phyloP scores from a whole-genome alignment of 2,329 filamentous ascomycete species.

The Zasmidium cellare region DNA sequence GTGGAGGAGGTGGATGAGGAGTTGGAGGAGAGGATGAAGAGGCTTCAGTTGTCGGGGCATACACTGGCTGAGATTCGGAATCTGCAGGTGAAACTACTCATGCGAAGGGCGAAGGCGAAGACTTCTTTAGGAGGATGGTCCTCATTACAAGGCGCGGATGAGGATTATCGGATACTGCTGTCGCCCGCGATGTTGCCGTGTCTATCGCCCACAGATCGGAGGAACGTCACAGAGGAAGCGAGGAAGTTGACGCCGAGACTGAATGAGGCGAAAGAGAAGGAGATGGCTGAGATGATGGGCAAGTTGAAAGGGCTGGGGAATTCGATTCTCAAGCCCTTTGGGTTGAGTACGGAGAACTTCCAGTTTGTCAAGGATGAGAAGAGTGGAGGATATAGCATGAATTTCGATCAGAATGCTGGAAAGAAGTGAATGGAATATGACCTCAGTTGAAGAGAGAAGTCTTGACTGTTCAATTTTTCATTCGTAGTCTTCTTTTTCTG shows the following conservation, averaged over 20 bases:
- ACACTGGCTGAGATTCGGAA: conserved; percentile 66
- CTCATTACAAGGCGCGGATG: conserved; percentile 72
- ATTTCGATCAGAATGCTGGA: conserved; percentile 61
- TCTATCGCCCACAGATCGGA: conserved; percentile 65
- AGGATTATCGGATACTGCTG: conserved; percentile 72
- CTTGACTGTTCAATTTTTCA: background rate
- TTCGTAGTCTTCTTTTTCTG: background rate
- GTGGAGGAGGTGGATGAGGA: conserved; percentile 54
- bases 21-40: conserved; percentile 43
- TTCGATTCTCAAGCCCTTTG: conserved; percentile 88
- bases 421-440: conserved; percentile 12
- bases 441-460: background rate
- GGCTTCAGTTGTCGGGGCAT: conserved; percentile 43
- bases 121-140: conserved; percentile 75
- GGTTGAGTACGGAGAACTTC: conserved; percentile 90
- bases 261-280: conserved; percentile 77
- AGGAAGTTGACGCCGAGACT: conserved; percentile 65
- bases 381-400: conserved; percentile 91
- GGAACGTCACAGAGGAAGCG: conserved; percentile 67
- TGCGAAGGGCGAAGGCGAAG: conserved; percentile 73
- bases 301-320: conserved; percentile 93
- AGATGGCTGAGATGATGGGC: conserved; percentile 96
- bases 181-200: conserved; percentile 52
- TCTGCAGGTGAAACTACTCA: conserved; percentile 78
- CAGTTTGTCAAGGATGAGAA: conserved; percentile 89